These are phyloP conservation scores for Psilocybe subaeruginosa DNA, from an alignment of 768 basidiomycete species.

Conservation along the genomic window DNA sequence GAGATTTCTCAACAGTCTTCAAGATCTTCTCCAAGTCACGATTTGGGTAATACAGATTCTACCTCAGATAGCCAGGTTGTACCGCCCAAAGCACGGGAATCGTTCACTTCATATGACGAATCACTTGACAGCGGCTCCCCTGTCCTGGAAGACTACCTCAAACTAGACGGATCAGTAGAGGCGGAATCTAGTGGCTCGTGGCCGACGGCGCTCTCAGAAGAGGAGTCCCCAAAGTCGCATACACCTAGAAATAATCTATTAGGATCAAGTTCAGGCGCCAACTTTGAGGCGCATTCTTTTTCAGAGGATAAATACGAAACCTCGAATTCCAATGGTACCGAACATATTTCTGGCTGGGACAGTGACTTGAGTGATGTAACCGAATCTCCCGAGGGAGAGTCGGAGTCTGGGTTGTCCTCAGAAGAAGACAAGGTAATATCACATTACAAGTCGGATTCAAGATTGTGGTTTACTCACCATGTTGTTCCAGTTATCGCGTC, in stretches of 20 bases:
- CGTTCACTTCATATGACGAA: neutral
- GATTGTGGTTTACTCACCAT: neutral
- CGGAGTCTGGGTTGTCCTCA: conserved; percentile 11
- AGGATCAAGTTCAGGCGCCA: neutral
- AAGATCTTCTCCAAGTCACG: neutral
- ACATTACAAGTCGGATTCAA: neutral
- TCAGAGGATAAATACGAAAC: conserved; percentile 3
- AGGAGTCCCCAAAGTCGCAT: neutral
- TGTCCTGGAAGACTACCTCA: neutral
- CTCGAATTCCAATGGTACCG: neutral
- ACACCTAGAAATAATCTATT: no score
- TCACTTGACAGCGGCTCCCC: neutral
- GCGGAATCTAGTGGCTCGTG: neutral
- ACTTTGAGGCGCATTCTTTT: neutral
- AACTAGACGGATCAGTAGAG: neutral
- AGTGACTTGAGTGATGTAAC: conserved; percentile 37
- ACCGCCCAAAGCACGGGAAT: neutral
- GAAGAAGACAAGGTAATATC: conserved; percentile 15
- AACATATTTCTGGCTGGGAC: conserved; percentile 29
- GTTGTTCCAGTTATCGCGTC: neutral
- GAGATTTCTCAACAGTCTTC: conserved; percentile 7
- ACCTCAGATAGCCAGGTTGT: neutral
- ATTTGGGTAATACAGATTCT: neutral
- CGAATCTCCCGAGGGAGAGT: conserved; percentile 23
- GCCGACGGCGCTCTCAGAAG: no score